phyloP scores from a whole-genome alignment of 2,329 filamentous ascomycete genomes.

The Tetracladium maxilliforme region DNA sequence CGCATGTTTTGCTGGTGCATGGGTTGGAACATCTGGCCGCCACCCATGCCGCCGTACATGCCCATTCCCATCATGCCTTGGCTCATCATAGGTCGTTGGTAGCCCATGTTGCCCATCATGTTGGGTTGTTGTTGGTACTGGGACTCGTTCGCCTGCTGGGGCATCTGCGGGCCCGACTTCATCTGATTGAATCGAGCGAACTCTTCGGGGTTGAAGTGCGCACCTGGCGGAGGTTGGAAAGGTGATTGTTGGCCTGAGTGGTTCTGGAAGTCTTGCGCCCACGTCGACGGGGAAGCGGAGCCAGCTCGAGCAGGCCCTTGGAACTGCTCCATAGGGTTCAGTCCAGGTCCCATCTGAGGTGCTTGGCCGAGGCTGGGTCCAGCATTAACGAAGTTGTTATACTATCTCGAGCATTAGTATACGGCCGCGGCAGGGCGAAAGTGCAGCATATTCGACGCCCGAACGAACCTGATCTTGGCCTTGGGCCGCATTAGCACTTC shows the following conservation, averaged over 20 bases:
- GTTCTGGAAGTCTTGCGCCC: slow-evolving; percentile 48
- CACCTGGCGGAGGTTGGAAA: slow-evolving; percentile 41
- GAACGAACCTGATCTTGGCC: slow-evolving; percentile 55
- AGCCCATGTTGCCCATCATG: slow-evolving; percentile 9
- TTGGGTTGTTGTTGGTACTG: slow-evolving; percentile 40
- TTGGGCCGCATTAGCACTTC: slow-evolving; percentile 52
- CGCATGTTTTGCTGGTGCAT: slow-evolving; percentile 28
- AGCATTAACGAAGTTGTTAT: too few species aligned
- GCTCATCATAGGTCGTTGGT: too few species aligned
- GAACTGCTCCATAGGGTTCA: too few species aligned
- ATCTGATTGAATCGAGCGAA: slow-evolving; percentile 78
- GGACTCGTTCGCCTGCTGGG: slow-evolving; percentile 28
- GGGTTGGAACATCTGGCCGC: slow-evolving; percentile 31
- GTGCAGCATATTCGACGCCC: too few species aligned
- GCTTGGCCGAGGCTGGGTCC: too few species aligned
- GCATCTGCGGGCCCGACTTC: slow-evolving; percentile 32
- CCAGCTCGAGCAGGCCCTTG: slow-evolving; percentile 10
- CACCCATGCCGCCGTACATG: slow-evolving; percentile 34
- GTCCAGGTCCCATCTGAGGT: too few species aligned
- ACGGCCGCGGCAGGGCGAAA: too few species aligned
- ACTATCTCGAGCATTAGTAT: too few species aligned
- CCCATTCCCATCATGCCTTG: slow-evolving; percentile 27
- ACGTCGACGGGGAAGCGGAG: slow-evolving; percentile 29
- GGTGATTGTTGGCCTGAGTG: slow-evolving; percentile 59
- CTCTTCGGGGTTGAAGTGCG: slow-evolving; percentile 66